Percentiles rank a stretch among this genome's conserved stretches.
phyloP scores from a whole-genome alignment of 306 rosid genomes.

The Crotalaria pallida region DNA sequence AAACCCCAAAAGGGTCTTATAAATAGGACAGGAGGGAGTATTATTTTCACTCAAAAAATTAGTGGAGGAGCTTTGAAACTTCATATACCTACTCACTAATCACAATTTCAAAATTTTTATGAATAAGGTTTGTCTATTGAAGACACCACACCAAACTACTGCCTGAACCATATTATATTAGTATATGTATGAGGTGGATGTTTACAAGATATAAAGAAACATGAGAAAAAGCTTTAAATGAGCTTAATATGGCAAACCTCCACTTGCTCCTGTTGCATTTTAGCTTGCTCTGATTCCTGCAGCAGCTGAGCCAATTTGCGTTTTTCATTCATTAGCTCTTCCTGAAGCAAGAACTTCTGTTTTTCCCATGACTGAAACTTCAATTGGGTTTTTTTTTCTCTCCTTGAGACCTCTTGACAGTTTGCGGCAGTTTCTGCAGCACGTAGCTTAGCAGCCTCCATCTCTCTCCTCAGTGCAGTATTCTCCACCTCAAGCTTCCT shows the following conservation, averaged over 20 bases:
- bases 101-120: background rate
- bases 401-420: constrained; percentile 65
- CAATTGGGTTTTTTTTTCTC: constrained; percentile 64
- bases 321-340: constrained; percentile 52
- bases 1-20: too few relatives aligned
- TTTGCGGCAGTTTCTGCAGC: constrained; percentile 71
- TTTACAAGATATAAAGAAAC: background rate
- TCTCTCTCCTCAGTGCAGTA: constrained; percentile 57
- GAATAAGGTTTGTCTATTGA: background rate
- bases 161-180: background rate
- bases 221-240: background rate
- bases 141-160: background rate
- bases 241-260: constrained; percentile 51
- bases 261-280: constrained; percentile 48
- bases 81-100: constrained; percentile 1
- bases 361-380: constrained; percentile 76
- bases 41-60: background rate
- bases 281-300: constrained; percentile 61
- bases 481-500: constrained; percentile 73
- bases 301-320: constrained; percentile 43
- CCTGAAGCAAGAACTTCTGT: constrained; percentile 58
- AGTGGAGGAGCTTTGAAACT: background rate
- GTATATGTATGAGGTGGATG: background rate
- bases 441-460: constrained; percentile 65
- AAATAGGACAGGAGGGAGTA: too few relatives aligned